These are phyloP conservation scores for Thinopyrum elongatum DNA, from an alignment of 176 grass and related monocot genomes.

Conservation along the genomic window DNA sequence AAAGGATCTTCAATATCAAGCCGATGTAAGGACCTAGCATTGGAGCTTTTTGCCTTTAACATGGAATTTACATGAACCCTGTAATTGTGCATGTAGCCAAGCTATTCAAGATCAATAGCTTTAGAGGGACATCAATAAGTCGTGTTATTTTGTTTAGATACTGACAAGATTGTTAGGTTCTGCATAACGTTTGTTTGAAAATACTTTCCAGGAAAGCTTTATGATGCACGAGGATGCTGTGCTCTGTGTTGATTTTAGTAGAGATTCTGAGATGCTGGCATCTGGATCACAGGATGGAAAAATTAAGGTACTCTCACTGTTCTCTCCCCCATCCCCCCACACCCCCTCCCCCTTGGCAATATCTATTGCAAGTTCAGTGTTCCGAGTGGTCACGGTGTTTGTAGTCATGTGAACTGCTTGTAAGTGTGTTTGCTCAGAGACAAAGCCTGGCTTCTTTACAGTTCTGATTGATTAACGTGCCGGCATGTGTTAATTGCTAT, in stretches of 20 bases:
- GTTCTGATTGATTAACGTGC: background rate
- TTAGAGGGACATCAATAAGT: conserved; percentile 8
- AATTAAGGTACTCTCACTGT: conserved; percentile 72
- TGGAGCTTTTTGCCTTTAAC: conserved; percentile 6
- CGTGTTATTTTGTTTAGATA: conserved; percentile 4
- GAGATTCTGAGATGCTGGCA: conserved; percentile 96
- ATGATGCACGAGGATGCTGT: conserved; percentile 99
- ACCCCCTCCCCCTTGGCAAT: background rate
- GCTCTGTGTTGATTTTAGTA: conserved; percentile 94
- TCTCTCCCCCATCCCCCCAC: background rate
- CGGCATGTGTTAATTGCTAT: background rate
- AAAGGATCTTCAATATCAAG: conserved; percentile 99
- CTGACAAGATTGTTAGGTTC: conserved; percentile 17
- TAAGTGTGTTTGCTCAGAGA: conserved; percentile 14
- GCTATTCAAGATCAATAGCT: conserved; percentile 18
- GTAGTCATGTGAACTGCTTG: background rate
- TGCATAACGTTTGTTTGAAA: conserved; percentile 5
- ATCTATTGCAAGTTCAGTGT: background rate
- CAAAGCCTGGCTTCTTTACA: background rate
- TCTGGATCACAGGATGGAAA: conserved; percentile 96
- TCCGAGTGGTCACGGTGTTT: conserved; percentile 3
- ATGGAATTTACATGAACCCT: conserved; percentile 5
- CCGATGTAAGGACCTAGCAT: conserved; percentile 61
- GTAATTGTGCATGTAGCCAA: background rate
- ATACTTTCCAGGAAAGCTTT: conserved; percentile 78